Percentiles rank a stretch among this genome's conserved stretches.
Evolutionary conservation across 2,329 filamentous ascomycete genomes (phyloP).

Genomic region (Apiospora koreana): DNA sequence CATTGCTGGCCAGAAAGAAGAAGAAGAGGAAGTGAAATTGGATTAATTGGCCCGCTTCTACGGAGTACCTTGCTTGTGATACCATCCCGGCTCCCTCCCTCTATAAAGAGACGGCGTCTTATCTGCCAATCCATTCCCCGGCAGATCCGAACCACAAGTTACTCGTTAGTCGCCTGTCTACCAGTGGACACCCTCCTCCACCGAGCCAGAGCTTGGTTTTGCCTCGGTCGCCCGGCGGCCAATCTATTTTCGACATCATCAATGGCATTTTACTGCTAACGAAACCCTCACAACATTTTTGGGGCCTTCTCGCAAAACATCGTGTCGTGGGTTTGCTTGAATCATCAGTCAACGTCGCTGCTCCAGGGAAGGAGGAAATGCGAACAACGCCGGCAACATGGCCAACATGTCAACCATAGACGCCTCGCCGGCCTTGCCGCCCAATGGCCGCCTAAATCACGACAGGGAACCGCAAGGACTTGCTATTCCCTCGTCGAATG

Average conservation of each 20-base stretch:
- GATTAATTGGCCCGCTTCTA: not conserved
- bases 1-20: not conserved
- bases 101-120: not conserved
- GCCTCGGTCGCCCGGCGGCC: not conserved
- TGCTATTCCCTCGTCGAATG: constrained; percentile 24
- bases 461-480: not conserved
- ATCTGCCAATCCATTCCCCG: not conserved
- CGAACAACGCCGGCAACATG: not conserved
- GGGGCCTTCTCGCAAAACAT: not conserved
- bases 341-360: not conserved
- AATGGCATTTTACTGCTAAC: not conserved
- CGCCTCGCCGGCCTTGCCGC: constrained; percentile 3
- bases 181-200: constrained; percentile 6
- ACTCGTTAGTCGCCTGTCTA: not conserved
- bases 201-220: not conserved
- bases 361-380: not conserved
- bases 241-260: not conserved
- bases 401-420: not conserved
- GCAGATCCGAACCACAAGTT: not conserved
- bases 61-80: not conserved
- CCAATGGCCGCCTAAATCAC: not conserved
- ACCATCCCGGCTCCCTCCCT: not conserved
- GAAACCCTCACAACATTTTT: not conserved
- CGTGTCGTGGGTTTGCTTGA: not conserved
- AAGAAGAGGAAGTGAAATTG: not conserved